Base-by-base conservation (phyloP, 805 yeast species). In the Cyberlindnera euphorbiiphila region DNA sequence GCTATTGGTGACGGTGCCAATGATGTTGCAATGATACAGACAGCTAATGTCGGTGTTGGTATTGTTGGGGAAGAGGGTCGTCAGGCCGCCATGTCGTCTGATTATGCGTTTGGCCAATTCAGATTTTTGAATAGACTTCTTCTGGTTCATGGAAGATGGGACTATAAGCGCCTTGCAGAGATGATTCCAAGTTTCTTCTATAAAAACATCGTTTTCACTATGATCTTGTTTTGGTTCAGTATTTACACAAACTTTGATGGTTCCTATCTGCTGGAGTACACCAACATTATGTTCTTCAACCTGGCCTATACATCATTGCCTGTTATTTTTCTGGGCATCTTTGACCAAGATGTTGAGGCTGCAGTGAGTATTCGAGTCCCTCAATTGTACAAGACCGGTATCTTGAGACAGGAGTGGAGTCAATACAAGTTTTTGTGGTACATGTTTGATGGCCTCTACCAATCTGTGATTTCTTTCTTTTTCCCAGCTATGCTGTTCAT, bases 51-150 rank as follows among this genome's bases (percentile, higher is more conserved):
- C 31, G 95, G 95, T 53, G 84, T 85, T 39, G 95, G 95, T 64
- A 85, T 85, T 56, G 89, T 89, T 4, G 95, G 95, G 63, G 93
- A 85, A 65, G 95, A 85, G 66, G 95, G 95, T 55, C 68, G 93
- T 44, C 93, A 84, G 61, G 93, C 93, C 14, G 93, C 76, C 5
- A 85, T 85, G 94, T 80, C 88, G 18, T 80, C 91, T 1, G 95
- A 85, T 64, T 85, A 82, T 61, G 95, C 91, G 15, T 64, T 85
- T 53, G 93, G 91, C 17, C 95, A 85, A 57, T 85, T 85, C 60
- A 72, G 93, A 53, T 85, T 71, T 52, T 60, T 85, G 44, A 68
- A 81, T 0, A 72, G 85, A 49, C 64, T 85, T 44, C 61, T 85
- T 9, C 60, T 85, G 34, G 85, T 81, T 20, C 95, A 85, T 60